Percentiles rank a stretch among this genome's conserved stretches.
Conservation (phyloP, 306 rosid genomes). For the Prunus salicina region DNA sequence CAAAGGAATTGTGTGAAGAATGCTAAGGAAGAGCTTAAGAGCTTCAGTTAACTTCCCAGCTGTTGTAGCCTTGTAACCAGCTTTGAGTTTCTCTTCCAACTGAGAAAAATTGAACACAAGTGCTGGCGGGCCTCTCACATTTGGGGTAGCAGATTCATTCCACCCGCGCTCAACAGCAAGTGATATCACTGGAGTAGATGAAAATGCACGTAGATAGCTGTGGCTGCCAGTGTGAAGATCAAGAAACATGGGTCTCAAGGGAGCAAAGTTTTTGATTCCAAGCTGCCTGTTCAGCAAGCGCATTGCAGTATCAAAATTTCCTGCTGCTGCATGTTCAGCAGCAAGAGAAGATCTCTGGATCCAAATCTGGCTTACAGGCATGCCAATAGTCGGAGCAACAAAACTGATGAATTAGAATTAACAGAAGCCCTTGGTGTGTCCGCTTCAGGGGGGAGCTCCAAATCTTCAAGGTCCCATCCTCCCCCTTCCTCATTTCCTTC, state of each 20-base stretch:
- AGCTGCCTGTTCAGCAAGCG: conserved; percentile 83
- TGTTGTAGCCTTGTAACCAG: conserved; percentile 84
- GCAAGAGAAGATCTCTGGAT: conserved; percentile 87
- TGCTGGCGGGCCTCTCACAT: conserved; percentile 77
- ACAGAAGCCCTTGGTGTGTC: conserved; percentile 71
- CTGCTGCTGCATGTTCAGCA: conserved; percentile 96
- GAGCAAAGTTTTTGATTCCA: conserved; percentile 75
- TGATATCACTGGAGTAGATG: conserved; percentile 69
- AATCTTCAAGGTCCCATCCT: conserved; percentile 93
- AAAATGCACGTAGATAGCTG: conserved; percentile 67
- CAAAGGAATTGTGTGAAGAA: conserved; percentile 81
- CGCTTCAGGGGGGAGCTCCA: conserved; percentile 80
- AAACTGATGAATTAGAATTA: conserved; percentile 50
- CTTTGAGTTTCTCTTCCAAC: conserved; percentile 84
- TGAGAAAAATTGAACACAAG: conserved; percentile 70
- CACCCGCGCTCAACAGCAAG: conserved; percentile 90
- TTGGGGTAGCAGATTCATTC: conserved; percentile 71
- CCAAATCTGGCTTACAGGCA: conserved; percentile 93
- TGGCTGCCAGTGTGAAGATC: conserved; percentile 82
- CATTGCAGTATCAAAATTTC: conserved; percentile 93
- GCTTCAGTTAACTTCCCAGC: conserved; percentile 78
- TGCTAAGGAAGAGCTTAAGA: conserved; percentile 52
- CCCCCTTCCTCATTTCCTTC: conserved; percentile 79
- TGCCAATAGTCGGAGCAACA: conserved; percentile 86
- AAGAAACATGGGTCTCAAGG: conserved; percentile 70